These are phyloP conservation scores for Candida ulmi DNA, from an alignment of 805 yeast species.

Conservation along the genomic window DNA sequence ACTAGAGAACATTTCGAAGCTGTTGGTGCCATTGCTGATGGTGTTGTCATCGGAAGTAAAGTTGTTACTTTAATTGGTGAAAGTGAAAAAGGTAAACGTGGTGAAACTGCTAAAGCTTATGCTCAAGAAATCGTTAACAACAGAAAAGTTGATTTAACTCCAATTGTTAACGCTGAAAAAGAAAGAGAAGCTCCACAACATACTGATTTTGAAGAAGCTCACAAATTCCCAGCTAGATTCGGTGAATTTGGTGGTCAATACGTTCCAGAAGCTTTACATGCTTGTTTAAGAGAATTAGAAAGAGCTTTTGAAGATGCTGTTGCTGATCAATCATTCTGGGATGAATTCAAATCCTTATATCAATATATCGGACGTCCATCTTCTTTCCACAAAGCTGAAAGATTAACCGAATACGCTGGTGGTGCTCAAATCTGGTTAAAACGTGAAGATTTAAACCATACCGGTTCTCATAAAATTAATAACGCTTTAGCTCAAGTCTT, in stretches of 20 bases:
- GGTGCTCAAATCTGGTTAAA: conserved; percentile 97
- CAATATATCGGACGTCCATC: conserved; percentile 97
- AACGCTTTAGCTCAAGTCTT: conserved; percentile 80
- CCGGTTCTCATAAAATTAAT: conserved; percentile 85
- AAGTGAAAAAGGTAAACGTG: conserved; percentile 54
- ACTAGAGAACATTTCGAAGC: conserved; percentile 83
- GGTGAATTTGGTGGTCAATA: conserved; percentile 99
- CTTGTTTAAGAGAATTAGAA: conserved; percentile 88
- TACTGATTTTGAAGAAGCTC: conserved; percentile 46
- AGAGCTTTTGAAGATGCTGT: conserved; percentile 80
- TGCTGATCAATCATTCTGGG: conserved; percentile 91
- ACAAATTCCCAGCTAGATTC: conserved; percentile 69
- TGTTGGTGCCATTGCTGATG: conserved; percentile 83
- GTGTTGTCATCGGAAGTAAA: conserved; percentile 93
- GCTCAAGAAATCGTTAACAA: conserved; percentile 66
- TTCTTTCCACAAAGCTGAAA: conserved; percentile 81
- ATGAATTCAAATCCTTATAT: conserved; percentile 77
- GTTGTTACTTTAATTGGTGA: conserved; percentile 66
- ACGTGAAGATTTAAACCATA: conserved; percentile 91
- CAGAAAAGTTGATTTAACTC: conserved; percentile 28
- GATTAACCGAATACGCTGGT: conserved; percentile 84
- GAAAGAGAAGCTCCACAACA: conserved; percentile 29
- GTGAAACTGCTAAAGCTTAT: conserved; percentile 57
- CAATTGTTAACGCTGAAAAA: conserved; percentile 18
- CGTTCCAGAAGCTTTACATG: conserved; percentile 93